A percentile compares a stretch with the other conserved stretches of the same genome.
Evolutionary conservation across 2,329 filamentous ascomycete genomes (phyloP).

Genomic region (Arthroderma uncinatum): DNA sequence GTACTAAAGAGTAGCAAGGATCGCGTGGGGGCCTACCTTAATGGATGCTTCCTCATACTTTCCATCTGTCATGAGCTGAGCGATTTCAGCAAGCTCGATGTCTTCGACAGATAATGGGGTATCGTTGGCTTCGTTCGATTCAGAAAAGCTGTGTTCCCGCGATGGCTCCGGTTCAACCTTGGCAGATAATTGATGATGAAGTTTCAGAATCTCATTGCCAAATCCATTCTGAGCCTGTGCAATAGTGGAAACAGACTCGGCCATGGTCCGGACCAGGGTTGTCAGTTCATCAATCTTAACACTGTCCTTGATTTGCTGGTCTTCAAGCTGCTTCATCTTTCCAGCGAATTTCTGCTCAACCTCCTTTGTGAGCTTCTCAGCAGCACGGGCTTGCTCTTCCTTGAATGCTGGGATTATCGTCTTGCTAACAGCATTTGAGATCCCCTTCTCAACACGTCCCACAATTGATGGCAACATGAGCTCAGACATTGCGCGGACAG

Average conservation of each 20-base stretch:
- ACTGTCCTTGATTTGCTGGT: slow-evolving; percentile 43
- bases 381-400: slow-evolving; percentile 52
- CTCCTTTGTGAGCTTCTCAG: slow-evolving; percentile 56
- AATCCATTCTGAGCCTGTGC: slow-evolving; percentile 33
- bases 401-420: slow-evolving; percentile 57
- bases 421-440: slow-evolving; percentile 50
- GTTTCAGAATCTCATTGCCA: slow-evolving; percentile 31
- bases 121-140: slow-evolving; percentile 8
- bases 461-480: slow-evolving; percentile 57
- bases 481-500: slow-evolving; percentile 62
- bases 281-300: slow-evolving; percentile 52
- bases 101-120: slow-evolving; percentile 24
- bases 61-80: slow-evolving; percentile 29
- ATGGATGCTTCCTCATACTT: slow-evolving; percentile 37
- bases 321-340: slow-evolving; percentile 42
- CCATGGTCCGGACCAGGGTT: slow-evolving; percentile 42
- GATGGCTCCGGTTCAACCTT: slow-evolving; percentile 15
- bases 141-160: slow-evolving; percentile 10
- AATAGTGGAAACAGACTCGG: slow-evolving; percentile 41
- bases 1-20: neutral
- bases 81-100: slow-evolving; percentile 33
- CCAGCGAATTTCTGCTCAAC: slow-evolving; percentile 51
- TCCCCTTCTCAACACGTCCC: slow-evolving; percentile 57
- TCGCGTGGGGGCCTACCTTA: slow-evolving; percentile 26
- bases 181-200: slow-evolving; percentile 24